These are phyloP conservation scores for Saccharomycopsis selenospora DNA, from an alignment of 805 yeast genomes.

Conservation along the genomic window DNA sequence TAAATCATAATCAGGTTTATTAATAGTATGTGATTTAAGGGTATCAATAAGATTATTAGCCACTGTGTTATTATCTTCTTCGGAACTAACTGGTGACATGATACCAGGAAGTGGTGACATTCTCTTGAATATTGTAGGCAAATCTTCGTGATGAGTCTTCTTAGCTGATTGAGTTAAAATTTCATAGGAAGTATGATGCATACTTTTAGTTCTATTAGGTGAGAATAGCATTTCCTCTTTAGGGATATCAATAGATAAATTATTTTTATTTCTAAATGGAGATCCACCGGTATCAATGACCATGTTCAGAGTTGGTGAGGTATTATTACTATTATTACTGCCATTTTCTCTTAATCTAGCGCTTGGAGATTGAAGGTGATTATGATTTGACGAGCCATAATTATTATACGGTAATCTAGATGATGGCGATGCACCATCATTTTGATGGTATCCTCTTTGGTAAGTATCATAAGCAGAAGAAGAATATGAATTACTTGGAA, in stretches of 20 bases:
- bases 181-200: slow-evolving; percentile 14
- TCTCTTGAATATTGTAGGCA: neutral
- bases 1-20: neutral
- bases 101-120: too few relatives aligned
- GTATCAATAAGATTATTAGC: neutral
- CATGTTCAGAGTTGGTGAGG: too few relatives aligned
- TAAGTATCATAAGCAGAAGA: slow-evolving; percentile 1
- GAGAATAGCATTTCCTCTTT: neutral
- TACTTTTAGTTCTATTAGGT: slow-evolving; percentile 8
- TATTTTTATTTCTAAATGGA: slow-evolving; percentile 6
- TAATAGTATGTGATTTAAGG: neutral
- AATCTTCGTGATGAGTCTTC: neutral
- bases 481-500: neutral
- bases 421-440: neutral
- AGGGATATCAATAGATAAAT: slow-evolving; percentile 12
- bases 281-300: neutral
- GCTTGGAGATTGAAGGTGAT: neutral
- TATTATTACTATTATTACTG: neutral
- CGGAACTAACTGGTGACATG: neutral
- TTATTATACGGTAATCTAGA: neutral
- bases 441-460: neutral
- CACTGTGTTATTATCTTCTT: neutral
- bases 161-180: slow-evolving; percentile 4
- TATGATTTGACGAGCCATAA: neutral
- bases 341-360: neutral